Base-by-base conservation (phyloP, 768 basidiomycete genomes). In the Candolleomyces efflorescens region DNA sequence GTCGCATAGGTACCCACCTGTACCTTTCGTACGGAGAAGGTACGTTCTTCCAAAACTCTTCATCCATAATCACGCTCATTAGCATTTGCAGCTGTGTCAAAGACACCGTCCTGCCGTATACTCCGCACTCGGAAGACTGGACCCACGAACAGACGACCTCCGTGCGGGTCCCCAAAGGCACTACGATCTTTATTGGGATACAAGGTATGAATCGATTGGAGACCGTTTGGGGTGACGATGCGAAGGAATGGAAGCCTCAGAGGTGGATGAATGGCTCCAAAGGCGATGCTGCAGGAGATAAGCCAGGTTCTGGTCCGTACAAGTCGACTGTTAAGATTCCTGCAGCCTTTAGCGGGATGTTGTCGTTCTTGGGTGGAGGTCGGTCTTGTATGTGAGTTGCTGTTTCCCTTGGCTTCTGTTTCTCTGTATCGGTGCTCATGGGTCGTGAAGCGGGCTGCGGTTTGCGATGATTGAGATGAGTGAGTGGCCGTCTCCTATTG, bases 401-500 rank as follows among this genome's bases (percentile, higher is more conserved):
- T 32, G 1, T 32, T 32, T 32, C 32, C 32, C 32, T 32, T 32
- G 15, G 20, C 22, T 43, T 52, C 38, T 43, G 17, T 17, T 23
- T 37, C 9, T 51, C 36, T 45, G 41, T 1, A 3, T 15, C 1
- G 11, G 17, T n/a, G 13, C 9, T 32, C 20, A 23, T 58, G n/a
- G 12, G 7, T 48, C n/a, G 18, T 56, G 3, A 48, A 78, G 76
- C 22, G 78, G 83, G 13, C 83, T 81, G 64, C 80, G 75, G 63
- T 83, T 83, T 60, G 80, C 83, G 4, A 73, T 79, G 65, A 69
- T 81, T 56, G 82, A 84, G 66, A 82, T 82, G 65, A 84, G 82
- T 83, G 63, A 60, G 80, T 59, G n/a, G 3, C 57, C 17, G 32
- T 20, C 6, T 2, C 27, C 20, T 10, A 10, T 18, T 22, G 32